These are phyloP conservation scores for Agaricales sp. DNA, from an alignment of 1,284 basidiomycete species.

Conservation along the genomic window DNA sequence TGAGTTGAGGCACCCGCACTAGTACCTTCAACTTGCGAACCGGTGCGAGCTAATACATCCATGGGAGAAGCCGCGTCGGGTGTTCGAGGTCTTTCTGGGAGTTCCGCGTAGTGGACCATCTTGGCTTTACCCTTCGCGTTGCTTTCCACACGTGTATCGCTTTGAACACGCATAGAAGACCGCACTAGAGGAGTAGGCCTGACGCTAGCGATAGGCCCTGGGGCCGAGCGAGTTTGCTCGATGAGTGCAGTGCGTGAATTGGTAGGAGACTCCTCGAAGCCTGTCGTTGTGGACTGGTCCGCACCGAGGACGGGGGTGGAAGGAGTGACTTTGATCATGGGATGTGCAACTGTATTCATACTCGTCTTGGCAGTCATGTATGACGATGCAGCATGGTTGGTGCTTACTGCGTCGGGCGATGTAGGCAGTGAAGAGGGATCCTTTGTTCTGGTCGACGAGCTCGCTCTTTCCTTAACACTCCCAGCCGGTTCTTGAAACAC, in stretches of 20 bases:
- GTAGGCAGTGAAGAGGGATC: slow-evolving; percentile 4
- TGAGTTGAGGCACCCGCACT: slow-evolving; percentile 46
- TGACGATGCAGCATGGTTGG: slow-evolving; percentile 1
- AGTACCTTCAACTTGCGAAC: slow-evolving; percentile 39
- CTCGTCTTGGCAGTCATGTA: slow-evolving; percentile 2
- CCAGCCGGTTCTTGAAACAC: slow-evolving; percentile 26
- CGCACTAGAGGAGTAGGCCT: slow-evolving; percentile 14
- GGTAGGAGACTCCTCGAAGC: too few species aligned
- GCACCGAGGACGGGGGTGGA: background rate
- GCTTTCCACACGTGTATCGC: slow-evolving; percentile 12
- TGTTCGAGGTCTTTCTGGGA: slow-evolving; percentile 30
- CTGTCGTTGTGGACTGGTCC: too few species aligned
- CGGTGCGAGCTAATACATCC: slow-evolving; percentile 42
- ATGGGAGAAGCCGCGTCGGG: slow-evolving; percentile 23
- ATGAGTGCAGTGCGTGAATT: background rate
- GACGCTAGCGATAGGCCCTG: slow-evolving; percentile 9
- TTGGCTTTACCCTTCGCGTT: slow-evolving; percentile 21
- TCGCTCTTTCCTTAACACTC: slow-evolving; percentile 10
- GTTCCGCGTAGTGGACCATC: slow-evolving; percentile 31
- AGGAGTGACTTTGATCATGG: slow-evolving; percentile 2
- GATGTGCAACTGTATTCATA: slow-evolving; percentile 12
- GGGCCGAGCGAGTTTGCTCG: slow-evolving; percentile 2
- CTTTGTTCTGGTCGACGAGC: slow-evolving; percentile 10
- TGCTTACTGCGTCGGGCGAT: slow-evolving; percentile 6
- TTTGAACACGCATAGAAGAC: slow-evolving; percentile 12